Base-by-base conservation (phyloP, 1,139 yeast species). In the Debaryomyces robertsiae region DNA sequence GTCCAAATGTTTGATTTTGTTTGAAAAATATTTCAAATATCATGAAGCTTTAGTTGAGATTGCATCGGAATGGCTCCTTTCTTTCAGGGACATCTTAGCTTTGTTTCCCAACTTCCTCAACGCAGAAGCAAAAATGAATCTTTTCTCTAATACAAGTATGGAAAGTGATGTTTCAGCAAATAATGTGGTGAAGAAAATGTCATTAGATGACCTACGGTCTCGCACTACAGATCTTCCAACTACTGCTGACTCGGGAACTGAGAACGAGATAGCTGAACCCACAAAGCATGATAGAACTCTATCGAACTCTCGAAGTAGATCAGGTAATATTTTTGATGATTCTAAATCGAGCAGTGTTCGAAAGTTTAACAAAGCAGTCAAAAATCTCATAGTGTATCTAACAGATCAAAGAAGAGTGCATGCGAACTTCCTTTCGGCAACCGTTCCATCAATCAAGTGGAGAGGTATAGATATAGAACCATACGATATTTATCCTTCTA, bases 381-480 rank as follows among this genome's bases (percentile, higher is more conserved):
- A 70, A 38, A 71, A 77, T 28, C 65, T 81, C 27, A 71, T 83
- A 4, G 74, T 83, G 1, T 87, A 67, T 47, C 56, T 78, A 18
- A 77, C 82, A 0, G 82, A 78, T 43, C 77, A 78, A 43, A 63
- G 82, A 54, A 56, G 84, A 39, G 73, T 78, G 22, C 64, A 75
- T 39, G 55, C 65, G 7, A 65, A 65, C 32, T 68, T 77, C 32
- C 45, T 67, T 19, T 57, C 55, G 30, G 72, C 68, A 37, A 18
- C 35, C 14, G 32, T 27, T 22, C 61, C 67, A 0, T 55, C 57
- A 2, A 63, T 74, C 31, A 55, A 55, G 18, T 77, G 81, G 81
- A 75, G 73, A 40, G 74, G 73, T 1, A 58, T 72, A 7, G 61
- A 65, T 14, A 60, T 78, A 2, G 63, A 68, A 0, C 67, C 73